phyloP scores from a whole-genome alignment of 805 yeast genomes.

The Candida ascalaphidarum region DNA sequence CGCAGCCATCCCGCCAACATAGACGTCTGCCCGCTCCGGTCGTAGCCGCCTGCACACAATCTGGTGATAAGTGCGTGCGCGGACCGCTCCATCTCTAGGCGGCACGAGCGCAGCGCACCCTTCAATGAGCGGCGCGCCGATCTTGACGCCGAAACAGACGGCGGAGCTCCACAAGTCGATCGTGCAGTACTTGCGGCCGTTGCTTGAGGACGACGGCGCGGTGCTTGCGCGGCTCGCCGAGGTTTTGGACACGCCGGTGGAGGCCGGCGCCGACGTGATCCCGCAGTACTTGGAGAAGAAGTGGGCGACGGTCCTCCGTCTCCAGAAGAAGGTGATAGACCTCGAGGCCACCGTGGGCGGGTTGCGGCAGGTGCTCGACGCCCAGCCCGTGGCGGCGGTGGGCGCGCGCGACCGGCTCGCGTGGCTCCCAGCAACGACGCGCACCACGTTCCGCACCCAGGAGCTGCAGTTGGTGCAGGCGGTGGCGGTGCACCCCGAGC shows the following conservation, averaged over 20 bases:
- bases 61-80: too few species aligned
- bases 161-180: slow-evolving; percentile 40
- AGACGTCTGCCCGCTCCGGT: too few species aligned
- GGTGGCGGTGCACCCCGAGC: slow-evolving; percentile 64
- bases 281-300: slow-evolving; percentile 57
- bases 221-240: slow-evolving; percentile 4
- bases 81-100: too few species aligned
- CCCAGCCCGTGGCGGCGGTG: slow-evolving; percentile 8
- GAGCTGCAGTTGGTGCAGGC: slow-evolving; percentile 48
- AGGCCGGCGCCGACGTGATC: slow-evolving; percentile 17
- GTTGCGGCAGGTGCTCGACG: slow-evolving; percentile 38
- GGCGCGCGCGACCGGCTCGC: slow-evolving; percentile 21
- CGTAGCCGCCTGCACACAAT: too few species aligned
- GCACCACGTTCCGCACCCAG: slow-evolving; percentile 44
- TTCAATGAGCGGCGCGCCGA: slow-evolving; percentile 2
- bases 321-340: slow-evolving; percentile 67
- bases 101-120: too few species aligned
- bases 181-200: slow-evolving; percentile 37
- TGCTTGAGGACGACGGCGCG: slow-evolving; percentile 12
- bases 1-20: too few species aligned
- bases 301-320: slow-evolving; percentile 78
- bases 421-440: slow-evolving; percentile 56
- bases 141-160: slow-evolving; percentile 35
- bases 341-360: slow-evolving; percentile 52
- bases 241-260: slow-evolving; percentile 5